These are phyloP conservation scores for Penicillium turbatum DNA, from an alignment of 495 filamentous ascomycete genomes.

Conservation along the genomic window DNA sequence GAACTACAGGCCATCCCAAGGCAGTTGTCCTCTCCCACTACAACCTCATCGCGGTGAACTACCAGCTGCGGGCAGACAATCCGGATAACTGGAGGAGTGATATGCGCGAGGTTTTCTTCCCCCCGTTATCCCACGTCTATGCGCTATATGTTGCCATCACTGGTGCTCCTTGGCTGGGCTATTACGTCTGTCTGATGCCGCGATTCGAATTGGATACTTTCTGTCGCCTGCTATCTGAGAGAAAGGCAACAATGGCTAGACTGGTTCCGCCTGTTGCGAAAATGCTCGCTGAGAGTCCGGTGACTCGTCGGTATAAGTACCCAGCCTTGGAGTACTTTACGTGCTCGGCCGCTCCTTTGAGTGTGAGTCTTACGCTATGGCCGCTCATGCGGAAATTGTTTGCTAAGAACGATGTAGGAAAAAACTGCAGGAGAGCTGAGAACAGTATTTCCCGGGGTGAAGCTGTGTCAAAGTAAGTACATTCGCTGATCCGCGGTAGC, in stretches of 20 bases:
- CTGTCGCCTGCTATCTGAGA: constrained; percentile 4
- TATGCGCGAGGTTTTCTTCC: constrained; percentile 5
- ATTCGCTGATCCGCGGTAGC: too few relatives aligned
- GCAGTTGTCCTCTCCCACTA: constrained; percentile 72
- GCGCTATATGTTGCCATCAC: constrained; percentile 7
- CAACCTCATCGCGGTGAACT: constrained; percentile 56
- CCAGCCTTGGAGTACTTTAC: constrained; percentile 8
- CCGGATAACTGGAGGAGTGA: neutral
- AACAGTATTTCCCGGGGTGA: neutral
- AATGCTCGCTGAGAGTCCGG: constrained; percentile 2
- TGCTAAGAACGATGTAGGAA: neutral
- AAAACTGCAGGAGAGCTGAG: constrained; percentile 1
- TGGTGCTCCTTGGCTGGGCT: constrained; percentile 2
- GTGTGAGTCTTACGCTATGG: neutral
- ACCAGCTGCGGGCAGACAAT: constrained; percentile 1
- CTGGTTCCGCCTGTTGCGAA: constrained; percentile 2
- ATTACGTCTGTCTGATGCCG: constrained; percentile 9
- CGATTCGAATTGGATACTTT: constrained; percentile 7
- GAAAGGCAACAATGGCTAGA: constrained; percentile 5
- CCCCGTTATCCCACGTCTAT: constrained; percentile 5
- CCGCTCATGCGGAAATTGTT: neutral
- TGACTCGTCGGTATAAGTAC: constrained; percentile 1
- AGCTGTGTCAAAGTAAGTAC: constrained; percentile 6
- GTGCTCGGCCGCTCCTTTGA: constrained; percentile 6
- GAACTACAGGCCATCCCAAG: constrained; percentile 77